phyloP scores from a whole-genome alignment of 1,284 basidiomycete species.

The Cutaneotrichosporon mucoides region DNA sequence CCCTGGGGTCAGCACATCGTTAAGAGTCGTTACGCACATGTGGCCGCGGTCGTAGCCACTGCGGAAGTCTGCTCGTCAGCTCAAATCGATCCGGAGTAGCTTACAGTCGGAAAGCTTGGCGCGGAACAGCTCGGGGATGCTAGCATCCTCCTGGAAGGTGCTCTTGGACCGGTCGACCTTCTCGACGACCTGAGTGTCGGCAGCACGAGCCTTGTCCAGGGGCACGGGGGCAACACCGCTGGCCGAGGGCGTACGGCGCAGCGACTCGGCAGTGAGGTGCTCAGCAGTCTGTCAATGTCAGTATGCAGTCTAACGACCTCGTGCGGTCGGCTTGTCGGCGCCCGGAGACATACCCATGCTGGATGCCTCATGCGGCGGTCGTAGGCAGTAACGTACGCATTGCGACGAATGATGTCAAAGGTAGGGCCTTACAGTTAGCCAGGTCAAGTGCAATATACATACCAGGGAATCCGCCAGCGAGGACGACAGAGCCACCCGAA shows the following conservation, averaged over 20 bases:
- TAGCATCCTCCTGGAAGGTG: slow-evolving; percentile 79
- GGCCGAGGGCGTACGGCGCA: slow-evolving; percentile 55
- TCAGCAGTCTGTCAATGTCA: slow-evolving; percentile 69
- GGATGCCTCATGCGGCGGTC: slow-evolving; percentile 88
- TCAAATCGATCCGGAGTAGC: slow-evolving; percentile 5
- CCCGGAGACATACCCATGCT: slow-evolving; percentile 65
- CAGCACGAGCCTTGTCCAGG: slow-evolving; percentile 35
- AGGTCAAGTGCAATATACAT: slow-evolving; percentile 27
- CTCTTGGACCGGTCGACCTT: slow-evolving; percentile 70
- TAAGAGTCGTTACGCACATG: slow-evolving; percentile 56
- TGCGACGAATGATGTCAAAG: slow-evolving; percentile 70
- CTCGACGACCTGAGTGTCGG: slow-evolving; percentile 34
- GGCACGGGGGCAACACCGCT: slow-evolving; percentile 29
- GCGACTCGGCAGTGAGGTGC: slow-evolving; percentile 73
- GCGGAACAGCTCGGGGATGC: slow-evolving; percentile 73
- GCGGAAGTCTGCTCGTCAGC: slow-evolving; percentile 59
- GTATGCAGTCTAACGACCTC: background rate
- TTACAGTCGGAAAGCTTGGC: slow-evolving; percentile 74
- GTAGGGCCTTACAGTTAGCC: slow-evolving; percentile 62
- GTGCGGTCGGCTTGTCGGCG: no score
- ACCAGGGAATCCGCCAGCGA: slow-evolving; percentile 43
- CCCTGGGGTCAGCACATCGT: slow-evolving; percentile 55
- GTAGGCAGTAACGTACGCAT: slow-evolving; percentile 83
- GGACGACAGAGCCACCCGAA: slow-evolving; percentile 31
- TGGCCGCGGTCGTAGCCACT: slow-evolving; percentile 97